Conservation (phyloP, 768 basidiomycete genomes). For the Artomyces pyxidatus region DNA sequence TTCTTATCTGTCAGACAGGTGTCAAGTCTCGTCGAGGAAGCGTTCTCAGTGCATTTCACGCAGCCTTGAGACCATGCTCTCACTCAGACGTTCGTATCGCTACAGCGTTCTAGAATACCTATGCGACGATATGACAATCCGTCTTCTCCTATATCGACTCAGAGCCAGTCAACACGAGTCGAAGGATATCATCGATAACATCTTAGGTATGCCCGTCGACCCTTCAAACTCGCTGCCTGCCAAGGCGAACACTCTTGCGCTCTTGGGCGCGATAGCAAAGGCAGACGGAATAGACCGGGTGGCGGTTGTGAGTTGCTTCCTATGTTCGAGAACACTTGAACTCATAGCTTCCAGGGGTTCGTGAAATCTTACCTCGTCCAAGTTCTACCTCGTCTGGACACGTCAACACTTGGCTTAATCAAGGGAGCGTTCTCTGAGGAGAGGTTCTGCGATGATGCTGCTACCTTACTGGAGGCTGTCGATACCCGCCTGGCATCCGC, state of each 20-base stretch:
- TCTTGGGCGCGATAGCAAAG: constrained; percentile 6
- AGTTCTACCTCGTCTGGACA: not conserved
- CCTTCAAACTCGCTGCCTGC: not conserved
- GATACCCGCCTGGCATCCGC: not conserved
- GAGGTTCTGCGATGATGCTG: not conserved
- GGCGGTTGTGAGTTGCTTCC: constrained; percentile 10
- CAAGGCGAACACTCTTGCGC: constrained; percentile 7
- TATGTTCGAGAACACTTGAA: not conserved
- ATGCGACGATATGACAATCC: constrained; percentile 13
- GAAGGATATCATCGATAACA: not conserved
- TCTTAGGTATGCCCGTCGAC: constrained; percentile 4
- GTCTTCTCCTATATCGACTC: constrained; percentile 10
- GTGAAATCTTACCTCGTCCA: not conserved
- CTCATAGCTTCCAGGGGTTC: not conserved
- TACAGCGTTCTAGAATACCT: too few species aligned
- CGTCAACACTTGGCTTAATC: not conserved
- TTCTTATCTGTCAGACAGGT: too few species aligned
- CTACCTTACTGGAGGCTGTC: not conserved
- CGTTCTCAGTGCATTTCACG: too few species aligned
- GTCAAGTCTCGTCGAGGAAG: too few species aligned
- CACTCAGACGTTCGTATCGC: too few species aligned
- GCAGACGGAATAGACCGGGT: constrained; percentile 3
- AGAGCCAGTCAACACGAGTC: not conserved
- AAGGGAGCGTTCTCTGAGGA: not conserved
- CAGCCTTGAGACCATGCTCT: too few species aligned